These are phyloP conservation scores for Ophiostoma pallidulum DNA, from an alignment of 2,329 filamentous ascomycete genomes.

Conservation along the genomic window DNA sequence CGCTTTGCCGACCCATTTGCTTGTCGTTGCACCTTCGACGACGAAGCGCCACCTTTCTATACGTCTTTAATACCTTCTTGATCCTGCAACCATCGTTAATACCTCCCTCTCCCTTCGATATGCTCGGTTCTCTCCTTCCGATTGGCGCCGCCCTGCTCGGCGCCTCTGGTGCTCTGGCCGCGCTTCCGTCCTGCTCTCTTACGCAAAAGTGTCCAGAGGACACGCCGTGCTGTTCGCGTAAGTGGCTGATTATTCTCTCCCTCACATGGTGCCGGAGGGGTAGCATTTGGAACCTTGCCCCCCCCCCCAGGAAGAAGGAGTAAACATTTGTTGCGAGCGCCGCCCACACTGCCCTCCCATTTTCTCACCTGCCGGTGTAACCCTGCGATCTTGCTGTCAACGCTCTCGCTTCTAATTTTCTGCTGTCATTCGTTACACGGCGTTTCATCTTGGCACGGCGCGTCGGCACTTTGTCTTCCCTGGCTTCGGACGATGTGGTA, in stretches of 20 bases:
- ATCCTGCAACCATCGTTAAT: neutral
- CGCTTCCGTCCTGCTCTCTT: conserved; percentile 34
- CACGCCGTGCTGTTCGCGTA: conserved; percentile 72
- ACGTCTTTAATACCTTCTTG: neutral
- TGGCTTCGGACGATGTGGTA: too few relatives aligned
- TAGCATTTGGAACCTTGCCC: too few relatives aligned
- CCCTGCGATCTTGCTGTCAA: neutral
- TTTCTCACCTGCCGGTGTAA: neutral
- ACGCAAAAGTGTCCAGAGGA: conserved; percentile 58
- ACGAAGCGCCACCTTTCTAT: conserved; percentile 1
- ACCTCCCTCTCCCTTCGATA: conserved; percentile 12
- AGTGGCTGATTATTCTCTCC: conserved; percentile 35
- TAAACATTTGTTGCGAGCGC: too few relatives aligned
- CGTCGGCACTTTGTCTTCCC: neutral
- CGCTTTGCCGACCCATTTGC: neutral
- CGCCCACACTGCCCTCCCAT: too few relatives aligned
- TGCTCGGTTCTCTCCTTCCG: conserved; percentile 23
- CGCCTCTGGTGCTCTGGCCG: conserved; percentile 29
- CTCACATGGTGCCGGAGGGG: too few relatives aligned
- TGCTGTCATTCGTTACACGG: neutral
- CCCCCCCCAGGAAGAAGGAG: too few relatives aligned
- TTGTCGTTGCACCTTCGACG: neutral
- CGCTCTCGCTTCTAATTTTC: conserved; percentile 1
- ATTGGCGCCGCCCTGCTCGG: conserved; percentile 30
- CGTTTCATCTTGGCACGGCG: neutral